Evolutionary conservation across 1,139 yeast genomes (phyloP).

Genomic region (Diutina scorzettiae): DNA sequence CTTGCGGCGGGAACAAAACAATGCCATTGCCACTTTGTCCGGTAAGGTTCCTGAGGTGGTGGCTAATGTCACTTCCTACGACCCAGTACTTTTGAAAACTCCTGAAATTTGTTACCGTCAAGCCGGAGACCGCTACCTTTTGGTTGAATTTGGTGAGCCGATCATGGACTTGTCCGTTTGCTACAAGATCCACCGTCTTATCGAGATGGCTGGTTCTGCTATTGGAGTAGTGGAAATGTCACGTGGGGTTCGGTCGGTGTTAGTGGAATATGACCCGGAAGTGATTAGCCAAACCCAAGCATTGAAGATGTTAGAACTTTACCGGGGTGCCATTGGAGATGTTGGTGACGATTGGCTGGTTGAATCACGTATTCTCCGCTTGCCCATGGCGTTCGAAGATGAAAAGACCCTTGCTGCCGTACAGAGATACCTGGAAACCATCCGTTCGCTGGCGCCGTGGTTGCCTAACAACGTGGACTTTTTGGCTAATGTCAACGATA

Average conservation of each 20-base stretch:
- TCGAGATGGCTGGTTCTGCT: constrained; percentile 50
- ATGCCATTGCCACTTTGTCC: constrained; percentile 30
- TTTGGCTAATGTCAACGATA: constrained; percentile 76
- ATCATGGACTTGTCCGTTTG: constrained; percentile 73
- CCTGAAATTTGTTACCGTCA: constrained; percentile 82
- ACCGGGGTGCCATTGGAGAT: constrained; percentile 43
- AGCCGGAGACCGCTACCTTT: constrained; percentile 89
- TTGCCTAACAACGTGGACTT: constrained; percentile 95
- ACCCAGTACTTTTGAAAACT: constrained; percentile 49
- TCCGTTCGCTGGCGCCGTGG: constrained; percentile 92
- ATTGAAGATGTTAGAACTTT: constrained; percentile 56
- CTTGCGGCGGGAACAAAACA: constrained; percentile 51
- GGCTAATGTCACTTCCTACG: constrained; percentile 7
- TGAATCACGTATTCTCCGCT: constrained; percentile 64
- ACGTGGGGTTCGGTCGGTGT: constrained; percentile 90
- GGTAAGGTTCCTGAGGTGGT: constrained; percentile 32
- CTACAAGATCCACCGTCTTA: constrained; percentile 75
- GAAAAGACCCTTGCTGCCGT: constrained; percentile 81
- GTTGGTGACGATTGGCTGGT: constrained; percentile 77
- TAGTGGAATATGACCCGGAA: constrained; percentile 64
- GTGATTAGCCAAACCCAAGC: constrained; percentile 48
- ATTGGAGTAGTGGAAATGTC: constrained; percentile 92
- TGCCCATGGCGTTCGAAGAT: constrained; percentile 97
- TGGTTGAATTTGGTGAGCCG: constrained; percentile 89
- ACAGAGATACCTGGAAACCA: constrained; percentile 82